Base-by-base conservation (phyloP, 2,329 filamentous ascomycete species). In the Arthrinium phaeospermum region DNA sequence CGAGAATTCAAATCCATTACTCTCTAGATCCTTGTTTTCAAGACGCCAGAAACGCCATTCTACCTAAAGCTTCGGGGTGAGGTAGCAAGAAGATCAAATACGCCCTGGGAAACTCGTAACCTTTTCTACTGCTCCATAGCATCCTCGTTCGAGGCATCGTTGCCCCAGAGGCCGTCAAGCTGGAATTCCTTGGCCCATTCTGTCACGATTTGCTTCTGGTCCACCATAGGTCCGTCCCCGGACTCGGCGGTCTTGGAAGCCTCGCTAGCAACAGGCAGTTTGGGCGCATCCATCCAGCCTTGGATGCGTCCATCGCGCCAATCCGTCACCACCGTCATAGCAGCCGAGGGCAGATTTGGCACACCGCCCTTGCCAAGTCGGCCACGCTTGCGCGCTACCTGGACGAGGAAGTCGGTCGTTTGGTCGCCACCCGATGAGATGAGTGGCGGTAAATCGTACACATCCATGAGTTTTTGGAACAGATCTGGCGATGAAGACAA, bases 121-220 rank as follows among this genome's bases (percentile, higher is more conserved):
- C 30, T 10, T 64, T 41, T 64, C 19, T 83, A 88, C 78, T 87
- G 85, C 80, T 87, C 83, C 89, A 90, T 90, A 70, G 83, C 85
- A 72, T 88, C 87, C 5, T 75, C 83, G 10, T 78, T 79, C 45
- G 74, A 79, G 44, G 74, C 79, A 27, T 80, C 91, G 80, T 94
- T 91, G 14, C 94, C 95, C 93, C 94, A 98, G 19, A 99, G 84
- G 1, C 94, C 96, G 74, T 98, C 96, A 12, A 99, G 88, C 85
- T 96, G 95, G 84, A 99, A 98, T 83, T 98, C 96, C 78, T 94
- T 91, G 10, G 95, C 94, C 95, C 96, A 97, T 81, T 97, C 92
- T 14, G 92, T 93, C 78, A 81, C 79, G 24, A 95, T 91, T 82
- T 92, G 86, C 80, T 92, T 93, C 78, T 93, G 91, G 69, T 90